Evolutionary conservation across 176 grass and related monocot species (phyloP), one percentile per base, ranked within the genome.

Genomic region (Hyparrhenia diplandra): DNA sequence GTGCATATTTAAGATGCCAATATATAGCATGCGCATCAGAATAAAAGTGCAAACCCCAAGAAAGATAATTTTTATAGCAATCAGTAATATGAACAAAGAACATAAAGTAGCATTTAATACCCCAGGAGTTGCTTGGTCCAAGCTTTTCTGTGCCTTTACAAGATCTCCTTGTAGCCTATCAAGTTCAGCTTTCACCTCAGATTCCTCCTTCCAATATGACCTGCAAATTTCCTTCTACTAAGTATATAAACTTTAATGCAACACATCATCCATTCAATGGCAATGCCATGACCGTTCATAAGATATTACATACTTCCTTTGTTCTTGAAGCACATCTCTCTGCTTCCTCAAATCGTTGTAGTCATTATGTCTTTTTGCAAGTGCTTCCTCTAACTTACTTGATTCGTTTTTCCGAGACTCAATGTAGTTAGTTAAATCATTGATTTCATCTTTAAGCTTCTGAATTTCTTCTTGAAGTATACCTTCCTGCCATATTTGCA

Each of bases 401-500:
- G 86, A 84, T 86, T 98, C 90, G 57, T 69, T 78, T 84, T 80
- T 88, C 52, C 88, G 90, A 61, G 93, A 89, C 63, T 82, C 85
- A 24, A 98, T 89, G 67, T 94, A 88, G 51, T 80, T 75, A 16
- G 73, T 85, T 62, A 95, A 82, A 43, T 88, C 85, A 68, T 32
- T 70, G 45, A 92, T 89, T 81, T 98, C 95, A 52, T 86, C 55
- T 87, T 92, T 91, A 55, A 98, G 84, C 82, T 98, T 92, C 71
- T 98, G 86, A 64, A 95, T 98, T 87, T 98, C 95, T 25, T 90
- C 90, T 91, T 95, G 88, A 89, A 95, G 90, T 88, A 85, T 73
- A 82, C 81, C 73, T 83, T 95, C 90, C 95, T 98, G 91, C 29
- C 58, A 78, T 75, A 80, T 51, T 66, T 86, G 5, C 18, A 82